Percentiles rank a stretch among this genome's conserved stretches.
Conservation (phyloP, 148 eudicot species). For the Hydrangea macrophylla region DNA sequence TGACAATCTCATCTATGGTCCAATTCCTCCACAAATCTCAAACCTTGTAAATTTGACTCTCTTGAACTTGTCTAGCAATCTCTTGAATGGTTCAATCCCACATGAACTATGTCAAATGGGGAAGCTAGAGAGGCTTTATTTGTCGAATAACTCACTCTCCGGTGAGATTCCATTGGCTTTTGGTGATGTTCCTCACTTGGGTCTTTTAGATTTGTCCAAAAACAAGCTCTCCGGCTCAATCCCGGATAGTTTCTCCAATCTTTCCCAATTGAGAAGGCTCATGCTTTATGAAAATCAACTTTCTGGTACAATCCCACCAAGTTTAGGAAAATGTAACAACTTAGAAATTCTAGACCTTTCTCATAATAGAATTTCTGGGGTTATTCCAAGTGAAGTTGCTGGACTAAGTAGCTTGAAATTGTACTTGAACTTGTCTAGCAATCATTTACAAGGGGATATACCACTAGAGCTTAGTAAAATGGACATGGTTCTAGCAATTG, state of each 20-base stretch:
- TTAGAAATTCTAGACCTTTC: constrained; percentile 84
- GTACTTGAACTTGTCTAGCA: constrained; percentile 71
- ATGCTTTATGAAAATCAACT: constrained; percentile 60
- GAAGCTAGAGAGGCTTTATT: constrained; percentile 64
- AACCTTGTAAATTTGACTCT: constrained; percentile 68
- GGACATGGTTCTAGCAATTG: constrained; percentile 85
- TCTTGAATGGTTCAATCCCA: constrained; percentile 64
- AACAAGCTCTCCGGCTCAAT: constrained; percentile 66
- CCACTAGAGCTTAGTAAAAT: constrained; percentile 78
- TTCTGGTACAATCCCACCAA: constrained; percentile 62
- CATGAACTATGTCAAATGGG: constrained; percentile 38
- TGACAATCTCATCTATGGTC: constrained; percentile 56
- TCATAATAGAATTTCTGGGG: constrained; percentile 57
- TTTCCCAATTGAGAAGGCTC: constrained; percentile 59
- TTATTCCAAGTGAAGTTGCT: constrained; percentile 61
- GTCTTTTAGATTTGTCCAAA: constrained; percentile 68
- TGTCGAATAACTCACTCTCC: constrained; percentile 59
- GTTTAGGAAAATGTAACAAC: constrained; percentile 68
- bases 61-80: constrained; percentile 67
- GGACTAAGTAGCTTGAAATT: constrained; percentile 65
- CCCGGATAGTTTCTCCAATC: constrained; percentile 64
- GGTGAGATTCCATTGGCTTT: constrained; percentile 58
- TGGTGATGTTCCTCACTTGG: constrained; percentile 65
- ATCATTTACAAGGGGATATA: constrained; percentile 53
- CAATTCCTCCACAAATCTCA: constrained; percentile 67